Percentiles rank a stretch among this genome's conserved stretches.
Evolutionary conservation across 1,139 yeast species (phyloP).

Genomic region (Geotrichum phurueaensis): DNA sequence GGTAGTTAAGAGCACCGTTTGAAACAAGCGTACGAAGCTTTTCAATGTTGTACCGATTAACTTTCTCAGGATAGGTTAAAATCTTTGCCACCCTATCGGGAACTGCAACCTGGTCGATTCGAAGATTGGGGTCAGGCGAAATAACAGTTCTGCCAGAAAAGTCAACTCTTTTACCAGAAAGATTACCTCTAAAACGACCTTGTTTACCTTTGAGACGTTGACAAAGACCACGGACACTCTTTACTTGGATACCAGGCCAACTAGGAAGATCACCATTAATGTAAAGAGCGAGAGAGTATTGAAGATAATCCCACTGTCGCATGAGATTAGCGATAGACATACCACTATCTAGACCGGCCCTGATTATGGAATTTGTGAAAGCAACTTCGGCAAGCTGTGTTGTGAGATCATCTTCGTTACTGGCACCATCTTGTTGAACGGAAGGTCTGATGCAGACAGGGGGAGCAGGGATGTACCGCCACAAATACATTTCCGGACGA

Average conservation of each 20-base stretch:
- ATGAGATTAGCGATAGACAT: slow-evolving; percentile 84
- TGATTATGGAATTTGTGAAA: slow-evolving; percentile 87
- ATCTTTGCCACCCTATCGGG: slow-evolving; percentile 96
- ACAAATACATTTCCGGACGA: slow-evolving; percentile 91
- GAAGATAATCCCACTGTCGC: slow-evolving; percentile 99
- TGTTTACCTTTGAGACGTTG: slow-evolving; percentile 97
- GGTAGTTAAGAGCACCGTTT: slow-evolving; percentile 85
- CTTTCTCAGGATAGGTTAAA: slow-evolving; percentile 91
- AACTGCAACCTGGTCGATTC: slow-evolving; percentile 95
- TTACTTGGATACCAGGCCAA: slow-evolving; percentile 46
- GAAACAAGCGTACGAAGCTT: slow-evolving; percentile 67
- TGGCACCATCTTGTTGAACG: slow-evolving; percentile 88
- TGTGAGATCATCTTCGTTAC: slow-evolving; percentile 95
- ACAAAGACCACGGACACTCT: slow-evolving; percentile 93
- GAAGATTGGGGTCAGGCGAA: slow-evolving; percentile 95
- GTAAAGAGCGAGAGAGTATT: slow-evolving; percentile 92
- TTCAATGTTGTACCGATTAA: slow-evolving; percentile 77
- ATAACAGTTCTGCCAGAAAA: slow-evolving; percentile 97
- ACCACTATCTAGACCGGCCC: slow-evolving; percentile 93
- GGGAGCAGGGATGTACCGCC: slow-evolving; percentile 98
- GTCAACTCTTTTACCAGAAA: slow-evolving; percentile 97
- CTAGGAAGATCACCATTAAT: slow-evolving; percentile 83
- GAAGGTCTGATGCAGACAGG: slow-evolving; percentile 99
- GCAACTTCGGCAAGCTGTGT: slow-evolving; percentile 94
- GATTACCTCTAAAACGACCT: slow-evolving; percentile 96